Evolutionary conservation across 495 filamentous ascomycete genomes (phyloP).

Genomic region (Hyaloscypha finlandica): DNA sequence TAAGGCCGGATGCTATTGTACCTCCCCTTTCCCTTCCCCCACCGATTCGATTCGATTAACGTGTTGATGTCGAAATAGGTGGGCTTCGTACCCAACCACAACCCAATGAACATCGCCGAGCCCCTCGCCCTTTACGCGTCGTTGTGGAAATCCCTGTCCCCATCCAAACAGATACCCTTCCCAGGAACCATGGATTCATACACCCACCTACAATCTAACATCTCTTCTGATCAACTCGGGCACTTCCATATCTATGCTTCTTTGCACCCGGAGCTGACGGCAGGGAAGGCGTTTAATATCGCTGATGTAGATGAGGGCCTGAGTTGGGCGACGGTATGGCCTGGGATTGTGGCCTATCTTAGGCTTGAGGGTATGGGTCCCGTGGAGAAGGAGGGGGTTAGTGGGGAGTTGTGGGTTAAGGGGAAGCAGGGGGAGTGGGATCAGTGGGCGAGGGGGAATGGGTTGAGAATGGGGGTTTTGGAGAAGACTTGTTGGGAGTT

Average conservation of each 20-base stretch:
- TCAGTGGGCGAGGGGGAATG: background rate
- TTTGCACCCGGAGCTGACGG: constrained; percentile 27
- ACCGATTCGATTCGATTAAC: background rate
- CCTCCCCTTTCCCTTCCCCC: background rate
- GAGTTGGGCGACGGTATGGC: constrained; percentile 41
- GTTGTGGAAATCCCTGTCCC: constrained; percentile 33
- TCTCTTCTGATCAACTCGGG: constrained; percentile 45
- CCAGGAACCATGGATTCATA: constrained; percentile 38
- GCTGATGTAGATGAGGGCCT: constrained; percentile 34
- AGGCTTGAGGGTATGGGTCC: constrained; percentile 35
- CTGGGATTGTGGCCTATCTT: constrained; percentile 40
- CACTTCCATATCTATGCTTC: constrained; percentile 43
- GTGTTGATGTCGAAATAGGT: constrained; percentile 21
- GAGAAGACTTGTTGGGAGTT: constrained; percentile 8
- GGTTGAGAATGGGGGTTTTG: constrained; percentile 5
- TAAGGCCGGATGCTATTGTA: constrained; percentile 46
- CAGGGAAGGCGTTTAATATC: constrained; percentile 38
- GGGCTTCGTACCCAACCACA: constrained; percentile 44
- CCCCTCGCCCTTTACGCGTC: constrained; percentile 41
- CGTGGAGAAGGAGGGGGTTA: background rate
- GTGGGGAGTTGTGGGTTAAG: background rate
- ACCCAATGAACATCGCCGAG: constrained; percentile 46
- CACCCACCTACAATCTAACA: constrained; percentile 35
- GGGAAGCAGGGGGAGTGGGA: constrained; percentile 1
- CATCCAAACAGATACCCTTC: constrained; percentile 33